Evolutionary conservation across 208 protist species (phyloP).

Genomic region (Herpetomonas tarakana): DNA sequence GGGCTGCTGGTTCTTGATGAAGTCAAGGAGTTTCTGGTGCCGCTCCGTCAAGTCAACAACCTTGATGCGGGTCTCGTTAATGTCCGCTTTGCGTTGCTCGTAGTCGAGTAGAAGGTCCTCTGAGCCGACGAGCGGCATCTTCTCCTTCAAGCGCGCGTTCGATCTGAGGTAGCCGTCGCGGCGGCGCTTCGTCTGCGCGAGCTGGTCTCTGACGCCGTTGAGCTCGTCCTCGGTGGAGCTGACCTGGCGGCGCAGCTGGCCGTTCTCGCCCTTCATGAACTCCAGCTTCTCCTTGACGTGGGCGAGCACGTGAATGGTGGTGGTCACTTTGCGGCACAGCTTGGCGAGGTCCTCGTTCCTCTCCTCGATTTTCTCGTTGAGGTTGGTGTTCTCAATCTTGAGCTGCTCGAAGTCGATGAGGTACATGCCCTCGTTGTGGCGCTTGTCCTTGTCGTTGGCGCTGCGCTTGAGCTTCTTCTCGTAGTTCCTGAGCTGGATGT

Average conservation of each 20-base stretch:
- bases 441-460: conserved; percentile 47
- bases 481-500: conserved; percentile 89
- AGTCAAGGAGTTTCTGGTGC: conserved; percentile 62
- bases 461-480: conserved; percentile 59
- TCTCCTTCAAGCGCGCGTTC: conserved; percentile 90
- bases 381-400: conserved; percentile 98
- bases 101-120: conserved; percentile 95
- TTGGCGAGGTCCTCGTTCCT: conserved; percentile 97
- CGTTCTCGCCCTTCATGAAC: conserved; percentile 94
- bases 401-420: conserved; percentile 99
- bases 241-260: conserved; percentile 82
- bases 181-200: conserved; percentile 91
- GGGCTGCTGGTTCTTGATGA: conserved; percentile 53
- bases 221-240: conserved; percentile 89
- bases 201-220: conserved; percentile 72
- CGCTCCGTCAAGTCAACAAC: conserved; percentile 79
- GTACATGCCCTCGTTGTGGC: conserved; percentile 91
- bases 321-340: conserved; percentile 93
- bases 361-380: conserved; percentile 99
- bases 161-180: conserved; percentile 84
- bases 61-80: conserved; percentile 58
- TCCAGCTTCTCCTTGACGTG: conserved; percentile 98
- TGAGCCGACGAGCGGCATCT: conserved; percentile 92
- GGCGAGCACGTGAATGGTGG: conserved; percentile 97
- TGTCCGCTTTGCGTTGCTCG: conserved; percentile 85